Percentiles rank a stretch among this genome's conserved stretches.
These are phyloP conservation scores for Boletus rufocinnamomeus DNA, from an alignment of 768 basidiomycete genomes.

Conservation along the genomic window DNA sequence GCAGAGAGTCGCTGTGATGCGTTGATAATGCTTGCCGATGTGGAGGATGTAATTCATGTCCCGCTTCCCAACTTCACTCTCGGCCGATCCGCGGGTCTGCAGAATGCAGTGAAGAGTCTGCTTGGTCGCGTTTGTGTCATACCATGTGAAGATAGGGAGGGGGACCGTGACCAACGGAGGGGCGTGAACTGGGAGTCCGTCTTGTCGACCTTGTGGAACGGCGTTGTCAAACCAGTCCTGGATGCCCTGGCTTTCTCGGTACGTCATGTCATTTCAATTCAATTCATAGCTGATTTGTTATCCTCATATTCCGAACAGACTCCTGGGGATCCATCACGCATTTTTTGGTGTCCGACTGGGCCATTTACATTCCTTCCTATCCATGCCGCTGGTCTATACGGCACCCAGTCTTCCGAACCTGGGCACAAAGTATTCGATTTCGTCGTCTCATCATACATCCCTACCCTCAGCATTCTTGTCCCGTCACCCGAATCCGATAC, in stretches of 20 bases:
- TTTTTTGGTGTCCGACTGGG: neutral
- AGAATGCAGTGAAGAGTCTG: neutral
- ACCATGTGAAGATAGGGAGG: neutral
- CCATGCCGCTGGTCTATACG: neutral
- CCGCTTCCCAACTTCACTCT: neutral
- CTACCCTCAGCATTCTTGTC: neutral
- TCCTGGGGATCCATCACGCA: neutral
- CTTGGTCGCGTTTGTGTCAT: neutral
- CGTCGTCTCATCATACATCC: neutral
- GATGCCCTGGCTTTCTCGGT: neutral
- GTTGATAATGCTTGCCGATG: neutral
- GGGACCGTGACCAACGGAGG: neutral
- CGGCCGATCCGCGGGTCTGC: neutral
- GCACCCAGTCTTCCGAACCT: neutral
- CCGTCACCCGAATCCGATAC: neutral
- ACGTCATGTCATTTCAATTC: neutral
- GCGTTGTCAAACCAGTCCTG: neutral
- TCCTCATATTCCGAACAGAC: neutral
- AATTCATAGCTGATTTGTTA: neutral
- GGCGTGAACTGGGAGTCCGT: neutral
- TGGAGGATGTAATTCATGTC: neutral
- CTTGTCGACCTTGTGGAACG: neutral
- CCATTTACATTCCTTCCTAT: neutral
- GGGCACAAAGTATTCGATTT: neutral
- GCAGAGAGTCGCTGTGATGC: neutral